Evolutionary conservation across 2,329 filamentous ascomycete genomes (phyloP), one percentile per base, ranked within the genome.

Genomic region (Neofusicoccum kwambonambiense): DNA sequence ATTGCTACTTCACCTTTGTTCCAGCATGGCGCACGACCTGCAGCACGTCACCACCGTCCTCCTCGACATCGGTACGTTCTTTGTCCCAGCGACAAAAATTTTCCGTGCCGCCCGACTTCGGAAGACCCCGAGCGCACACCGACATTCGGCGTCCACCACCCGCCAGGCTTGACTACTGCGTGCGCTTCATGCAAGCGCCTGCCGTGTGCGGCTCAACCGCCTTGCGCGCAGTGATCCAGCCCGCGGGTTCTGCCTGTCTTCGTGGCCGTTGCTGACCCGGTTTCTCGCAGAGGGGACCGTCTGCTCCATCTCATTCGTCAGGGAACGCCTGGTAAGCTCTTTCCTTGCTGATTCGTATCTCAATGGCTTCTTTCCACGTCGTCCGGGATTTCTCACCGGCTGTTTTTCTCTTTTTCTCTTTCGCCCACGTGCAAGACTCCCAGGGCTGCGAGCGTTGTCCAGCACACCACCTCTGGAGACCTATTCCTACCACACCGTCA

Each of bases 261-360:
- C 37, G 64, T 70, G 68, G 68, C 69, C 63, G 65, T 66, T 66
- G 66, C 66, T 62, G 49, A 57, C 41, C 57, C 45, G 52, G 61
- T 19, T 61, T 17, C 34, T 15, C 68, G 64, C 70, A 93, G 90
- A 93, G 84, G 90, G 91, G 68, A 93, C 91, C 57, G 88, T 93
- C 68, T 93, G 90, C 77, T 89, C 90, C 70, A 92, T 93, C 75
- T 91, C 89, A 70, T 93, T 93, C 78, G 91, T 93, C 78, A 91
- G 91, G 80, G 89, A 93, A 76, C 87, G 91, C 69, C 81, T 93
- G 80, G 91, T 93, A 87, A 86, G 90, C 80, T 37, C n/a, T 19
- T 44, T 50, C 35, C 64, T 63, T 62, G 31, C 69, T 65, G 69
- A 63, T 64, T 61, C 65, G 62, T 66, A 63, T 70, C 65, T 74